A percentile compares a stretch with the other conserved stretches of the same genome.
Conservation (phyloP, 2,329 filamentous ascomycete species). For the Colletotrichum gloeosporioides region DNA sequence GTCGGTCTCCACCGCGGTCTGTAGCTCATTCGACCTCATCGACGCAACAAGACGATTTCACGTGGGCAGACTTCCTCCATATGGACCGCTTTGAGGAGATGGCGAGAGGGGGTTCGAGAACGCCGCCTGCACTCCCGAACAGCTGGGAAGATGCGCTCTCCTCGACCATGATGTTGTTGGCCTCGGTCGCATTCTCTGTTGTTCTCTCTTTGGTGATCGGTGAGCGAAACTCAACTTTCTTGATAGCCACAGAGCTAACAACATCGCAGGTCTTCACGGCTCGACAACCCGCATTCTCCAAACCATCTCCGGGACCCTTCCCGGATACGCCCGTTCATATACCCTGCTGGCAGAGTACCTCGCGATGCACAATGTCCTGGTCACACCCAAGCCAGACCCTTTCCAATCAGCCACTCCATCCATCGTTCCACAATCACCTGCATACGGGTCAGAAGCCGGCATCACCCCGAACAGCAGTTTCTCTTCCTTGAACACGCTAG, state of each 20-base stretch:
- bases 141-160: slow-evolving; percentile 20
- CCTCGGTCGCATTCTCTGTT: slow-evolving; percentile 19
- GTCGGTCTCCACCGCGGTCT: neutral
- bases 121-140: neutral
- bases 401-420: neutral
- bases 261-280: neutral
- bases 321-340: slow-evolving; percentile 4
- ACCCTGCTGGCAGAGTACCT: slow-evolving; percentile 8
- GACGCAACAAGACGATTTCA: neutral
- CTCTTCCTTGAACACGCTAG: slow-evolving; percentile 1
- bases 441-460: neutral
- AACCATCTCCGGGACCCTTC: neutral
- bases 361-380: neutral
- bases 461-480: slow-evolving; percentile 13
- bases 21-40: neutral
- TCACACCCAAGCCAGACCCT: neutral
- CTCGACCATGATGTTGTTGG: slow-evolving; percentile 20
- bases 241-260: neutral
- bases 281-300: neutral
- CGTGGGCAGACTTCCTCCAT: slow-evolving; percentile 8
- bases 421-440: neutral
- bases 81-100: slow-evolving; percentile 15
- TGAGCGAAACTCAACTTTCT: neutral
- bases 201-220: slow-evolving; percentile 14
- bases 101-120: neutral